These are phyloP conservation scores for Naganishia albida DNA, from an alignment of 1,284 basidiomycete species.

Conservation along the genomic window DNA sequence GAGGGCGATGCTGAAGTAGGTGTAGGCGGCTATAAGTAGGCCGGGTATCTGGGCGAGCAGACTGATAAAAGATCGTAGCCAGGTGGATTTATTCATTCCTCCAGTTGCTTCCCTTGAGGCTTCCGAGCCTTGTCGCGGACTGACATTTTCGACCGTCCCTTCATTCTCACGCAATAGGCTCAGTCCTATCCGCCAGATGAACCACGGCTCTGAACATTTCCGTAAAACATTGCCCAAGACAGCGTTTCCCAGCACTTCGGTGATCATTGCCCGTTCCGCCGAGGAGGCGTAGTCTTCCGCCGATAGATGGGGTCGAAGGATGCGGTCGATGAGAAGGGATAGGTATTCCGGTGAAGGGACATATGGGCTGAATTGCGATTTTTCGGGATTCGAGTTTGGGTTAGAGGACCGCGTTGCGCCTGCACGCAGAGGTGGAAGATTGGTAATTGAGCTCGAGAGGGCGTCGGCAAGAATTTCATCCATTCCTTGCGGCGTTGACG, in stretches of 20 bases:
- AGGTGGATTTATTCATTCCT: too few species aligned
- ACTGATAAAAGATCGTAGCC: neutral
- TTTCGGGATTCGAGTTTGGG: neutral
- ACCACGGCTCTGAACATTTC: conserved; percentile 52
- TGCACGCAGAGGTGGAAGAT: neutral
- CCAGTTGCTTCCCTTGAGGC: neutral
- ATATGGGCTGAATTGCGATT: conserved; percentile 12
- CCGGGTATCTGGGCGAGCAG: neutral
- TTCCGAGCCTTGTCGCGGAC: neutral
- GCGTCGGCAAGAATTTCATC: conserved; percentile 25
- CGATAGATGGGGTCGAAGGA: conserved; percentile 50
- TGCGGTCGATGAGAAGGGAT: conserved; percentile 47
- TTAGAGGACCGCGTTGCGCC: neutral
- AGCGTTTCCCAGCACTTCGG: conserved; percentile 54
- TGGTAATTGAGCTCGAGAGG: conserved; percentile 19
- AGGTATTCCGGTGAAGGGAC: conserved; percentile 48
- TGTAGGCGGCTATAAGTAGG: neutral
- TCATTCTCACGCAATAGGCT: conserved; percentile 37
- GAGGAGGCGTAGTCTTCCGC: conserved; percentile 46
- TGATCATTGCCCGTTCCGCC: conserved; percentile 50
- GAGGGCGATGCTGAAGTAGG: neutral
- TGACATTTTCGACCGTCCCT: neutral
- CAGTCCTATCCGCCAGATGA: conserved; percentile 45
- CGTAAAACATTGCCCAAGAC: conserved; percentile 48
- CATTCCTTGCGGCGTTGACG: conserved; percentile 5